Evolutionary conservation across 768 basidiomycete genomes (phyloP), one percentile per base, ranked within the genome.

Genomic region (Amanita molliuscula): DNA sequence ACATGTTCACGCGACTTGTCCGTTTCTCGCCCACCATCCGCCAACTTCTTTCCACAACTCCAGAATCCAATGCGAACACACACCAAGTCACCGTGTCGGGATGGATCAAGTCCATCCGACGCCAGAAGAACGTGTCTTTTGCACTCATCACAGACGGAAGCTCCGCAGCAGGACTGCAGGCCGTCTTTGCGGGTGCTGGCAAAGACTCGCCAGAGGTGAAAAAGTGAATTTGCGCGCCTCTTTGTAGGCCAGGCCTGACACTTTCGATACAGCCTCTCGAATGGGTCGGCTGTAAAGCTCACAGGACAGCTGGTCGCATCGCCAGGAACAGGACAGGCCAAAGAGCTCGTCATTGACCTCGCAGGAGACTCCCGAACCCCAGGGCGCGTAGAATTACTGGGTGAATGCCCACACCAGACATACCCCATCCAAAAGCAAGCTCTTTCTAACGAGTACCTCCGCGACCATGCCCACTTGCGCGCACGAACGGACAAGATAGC

Each of bases 371-470:
- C 61, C 9, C 54, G 61, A 13, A 1, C 26, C 2, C 40, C 48
- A 11, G 49, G 41, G 1, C 41, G 49, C 20, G 62, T 76, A 7
- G 62, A 66, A 20, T 57, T 79, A 1, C 55, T 77, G 11, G 76
- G 76, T 4, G 64, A 65, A 34, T 77, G 74, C 57, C 71, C 76
- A 58, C 69, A 73, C 10, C n/a, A 92, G 92, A 68, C 67, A 41
- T 97, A 95, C 64, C 92, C 92, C 0, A 91, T 96, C 46, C 94
- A 94, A 65, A 97, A 96, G 63, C 82, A 97, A 64, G 65, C 80
- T 25, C 74, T 91, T 9, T 79, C 88, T 2, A 65, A 75, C 1
- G 85, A 92, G 53, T 85, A 89, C 58, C 74, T 96, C 26, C 78
- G 95, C 6, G 87, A 93, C 52, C 75, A 94, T 59, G 79, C 81